phyloP scores from a whole-genome alignment of 2,329 filamentous ascomycete species.

The Penicillium sp. region DNA sequence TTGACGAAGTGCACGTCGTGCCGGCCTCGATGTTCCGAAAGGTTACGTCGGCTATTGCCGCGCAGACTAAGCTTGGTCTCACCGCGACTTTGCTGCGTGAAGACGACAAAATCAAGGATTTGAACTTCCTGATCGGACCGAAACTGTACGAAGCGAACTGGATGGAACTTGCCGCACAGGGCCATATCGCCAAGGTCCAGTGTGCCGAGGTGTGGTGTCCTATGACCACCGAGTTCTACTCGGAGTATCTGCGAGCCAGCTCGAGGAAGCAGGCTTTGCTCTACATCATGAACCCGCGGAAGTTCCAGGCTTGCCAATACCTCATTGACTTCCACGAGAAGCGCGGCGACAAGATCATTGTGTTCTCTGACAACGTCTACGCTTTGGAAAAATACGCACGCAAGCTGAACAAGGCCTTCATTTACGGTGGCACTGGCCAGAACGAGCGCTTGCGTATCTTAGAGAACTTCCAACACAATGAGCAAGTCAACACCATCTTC shows the following conservation, averaged over 20 bases:
- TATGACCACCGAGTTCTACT: slow-evolving; percentile 98
- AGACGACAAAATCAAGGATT: slow-evolving; percentile 96
- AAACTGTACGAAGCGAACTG: slow-evolving; percentile 99
- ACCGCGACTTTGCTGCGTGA: slow-evolving; percentile 94
- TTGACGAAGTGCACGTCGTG: slow-evolving; percentile 98
- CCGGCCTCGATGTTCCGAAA: slow-evolving; percentile 95
- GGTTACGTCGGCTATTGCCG: slow-evolving; percentile 90
- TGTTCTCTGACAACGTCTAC: slow-evolving; percentile 97
- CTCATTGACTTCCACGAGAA: slow-evolving; percentile 98
- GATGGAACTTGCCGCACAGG: slow-evolving; percentile 97
- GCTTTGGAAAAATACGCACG: slow-evolving; percentile 84
- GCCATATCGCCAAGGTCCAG: slow-evolving; percentile 95
- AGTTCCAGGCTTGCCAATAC: slow-evolving; percentile 96
- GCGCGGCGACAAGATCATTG: slow-evolving; percentile 95
- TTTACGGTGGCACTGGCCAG: slow-evolving; percentile 87
- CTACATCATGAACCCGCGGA: slow-evolving; percentile 96
- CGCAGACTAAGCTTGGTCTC: slow-evolving; percentile 91
- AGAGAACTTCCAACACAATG: slow-evolving; percentile 94
- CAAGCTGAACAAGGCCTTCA: slow-evolving; percentile 84
- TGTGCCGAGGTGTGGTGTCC: slow-evolving; percentile 99
- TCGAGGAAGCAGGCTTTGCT: slow-evolving; percentile 72
- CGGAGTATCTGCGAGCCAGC: slow-evolving; percentile 81
- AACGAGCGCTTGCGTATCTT: slow-evolving; percentile 84
- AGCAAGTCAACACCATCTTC: slow-evolving; percentile 88
- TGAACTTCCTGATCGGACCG: slow-evolving; percentile 96